A percentile compares a stretch with the other conserved stretches of the same genome.
Conservation (phyloP, 805 yeast genomes). For the Ogataea wickerhamii region DNA sequence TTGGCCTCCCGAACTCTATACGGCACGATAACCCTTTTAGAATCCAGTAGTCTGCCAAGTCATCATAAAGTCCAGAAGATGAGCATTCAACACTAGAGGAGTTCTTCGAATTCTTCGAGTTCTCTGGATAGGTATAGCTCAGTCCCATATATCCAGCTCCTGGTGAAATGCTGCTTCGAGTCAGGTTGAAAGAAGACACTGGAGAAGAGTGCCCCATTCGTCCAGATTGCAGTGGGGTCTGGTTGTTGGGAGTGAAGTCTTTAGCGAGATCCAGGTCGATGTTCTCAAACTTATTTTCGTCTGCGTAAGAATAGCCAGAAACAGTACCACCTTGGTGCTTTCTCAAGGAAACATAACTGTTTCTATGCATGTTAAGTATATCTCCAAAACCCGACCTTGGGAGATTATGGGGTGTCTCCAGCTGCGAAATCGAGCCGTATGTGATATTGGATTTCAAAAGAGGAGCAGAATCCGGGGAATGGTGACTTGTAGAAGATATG, state of each 20-base stretch:
- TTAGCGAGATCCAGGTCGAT: slow-evolving; percentile 49
- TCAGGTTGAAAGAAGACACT: not conserved
- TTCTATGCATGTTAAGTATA: slow-evolving; percentile 12
- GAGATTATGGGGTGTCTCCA: slow-evolving; percentile 5
- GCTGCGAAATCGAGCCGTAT: slow-evolving; percentile 11
- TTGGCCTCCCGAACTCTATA: slow-evolving; percentile 49
- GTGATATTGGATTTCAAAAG: slow-evolving; percentile 4
- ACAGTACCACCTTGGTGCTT: slow-evolving; percentile 17
- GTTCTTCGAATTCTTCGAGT: not conserved
- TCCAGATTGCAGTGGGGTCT: slow-evolving; percentile 1
- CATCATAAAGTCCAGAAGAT: slow-evolving; percentile 32
- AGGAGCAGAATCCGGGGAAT: slow-evolving; percentile 11
- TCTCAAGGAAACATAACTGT: slow-evolving; percentile 27
- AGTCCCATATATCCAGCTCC: slow-evolving; percentile 16
- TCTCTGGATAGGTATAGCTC: slow-evolving; percentile 3
- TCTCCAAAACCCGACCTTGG: slow-evolving; percentile 12
- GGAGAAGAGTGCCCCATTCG: slow-evolving; percentile 1
- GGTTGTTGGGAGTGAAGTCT: slow-evolving; percentile 1
- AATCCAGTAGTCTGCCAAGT: slow-evolving; percentile 33
- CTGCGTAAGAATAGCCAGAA: slow-evolving; percentile 34
- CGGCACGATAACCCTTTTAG: slow-evolving; percentile 29
- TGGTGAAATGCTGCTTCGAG: slow-evolving; percentile 1
- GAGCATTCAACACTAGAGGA: slow-evolving; percentile 9
- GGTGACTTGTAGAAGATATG: not conserved
- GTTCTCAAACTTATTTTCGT: slow-evolving; percentile 47